phyloP scores from a whole-genome alignment of 1,139 yeast species.

The Scheffersomyces parashehatae region DNA sequence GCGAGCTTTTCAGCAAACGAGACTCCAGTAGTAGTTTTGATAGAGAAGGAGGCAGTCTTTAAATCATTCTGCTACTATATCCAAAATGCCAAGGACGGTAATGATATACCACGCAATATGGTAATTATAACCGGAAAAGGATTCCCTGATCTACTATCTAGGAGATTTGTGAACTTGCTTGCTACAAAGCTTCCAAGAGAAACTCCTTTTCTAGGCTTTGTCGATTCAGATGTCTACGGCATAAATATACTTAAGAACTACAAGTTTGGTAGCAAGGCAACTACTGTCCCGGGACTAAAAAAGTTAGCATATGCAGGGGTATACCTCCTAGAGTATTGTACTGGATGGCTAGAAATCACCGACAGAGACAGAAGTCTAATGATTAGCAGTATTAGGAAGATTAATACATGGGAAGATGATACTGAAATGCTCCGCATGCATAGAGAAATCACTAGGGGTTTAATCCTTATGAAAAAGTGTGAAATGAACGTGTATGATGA shows the following conservation, averaged over 20 bases:
- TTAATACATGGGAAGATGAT: neutral
- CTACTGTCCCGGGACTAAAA: neutral
- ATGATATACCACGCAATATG: constrained; percentile 7
- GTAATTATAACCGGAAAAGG: constrained; percentile 66
- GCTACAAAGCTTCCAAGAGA: neutral
- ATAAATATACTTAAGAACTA: constrained; percentile 52
- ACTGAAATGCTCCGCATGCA: constrained; percentile 18
- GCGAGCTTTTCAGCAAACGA: constrained; percentile 1
- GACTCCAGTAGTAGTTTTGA: constrained; percentile 37
- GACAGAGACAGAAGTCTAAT: constrained; percentile 37
- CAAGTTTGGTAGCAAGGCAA: neutral
- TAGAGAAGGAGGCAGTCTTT: constrained; percentile 68
- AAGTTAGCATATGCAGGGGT: constrained; percentile 23
- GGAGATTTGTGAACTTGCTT: constrained; percentile 18
- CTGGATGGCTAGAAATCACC: constrained; percentile 35
- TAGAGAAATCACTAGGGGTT: constrained; percentile 54
- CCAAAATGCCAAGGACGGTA: constrained; percentile 3
- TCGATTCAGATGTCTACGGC: constrained; percentile 72
- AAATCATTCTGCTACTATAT: constrained; percentile 30
- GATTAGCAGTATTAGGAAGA: constrained; percentile 8
- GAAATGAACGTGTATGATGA: constrained; percentile 50
- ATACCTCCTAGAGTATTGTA: constrained; percentile 39
- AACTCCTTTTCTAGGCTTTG: constrained; percentile 22
- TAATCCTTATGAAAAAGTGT: constrained; percentile 54
- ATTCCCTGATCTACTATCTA: constrained; percentile 49